Evolutionary conservation across 2,329 filamentous ascomycete species (phyloP).

Genomic region (Periglandula ipomoeae): DNA sequence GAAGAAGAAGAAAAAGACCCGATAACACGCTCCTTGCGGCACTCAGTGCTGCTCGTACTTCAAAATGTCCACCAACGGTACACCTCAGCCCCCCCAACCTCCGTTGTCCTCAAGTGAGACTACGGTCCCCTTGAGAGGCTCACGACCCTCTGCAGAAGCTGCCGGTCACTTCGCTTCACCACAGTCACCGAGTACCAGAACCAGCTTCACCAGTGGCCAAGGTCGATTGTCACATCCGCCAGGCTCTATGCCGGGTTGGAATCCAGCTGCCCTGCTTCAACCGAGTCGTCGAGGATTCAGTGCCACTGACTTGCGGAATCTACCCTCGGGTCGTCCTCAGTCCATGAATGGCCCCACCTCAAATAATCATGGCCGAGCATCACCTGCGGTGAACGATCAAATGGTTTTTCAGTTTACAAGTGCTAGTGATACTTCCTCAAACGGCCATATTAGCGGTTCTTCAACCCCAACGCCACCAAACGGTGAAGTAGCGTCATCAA

Average conservation of each 20-base stretch:
- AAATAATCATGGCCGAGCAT: conserved; percentile 11
- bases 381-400: conserved; percentile 14
- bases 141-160: conserved; percentile 3
- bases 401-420: conserved; percentile 35
- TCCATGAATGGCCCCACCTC: conserved; percentile 1
- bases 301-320: conserved; percentile 17
- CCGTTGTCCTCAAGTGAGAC: conserved; percentile 9
- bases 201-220: conserved; percentile 11
- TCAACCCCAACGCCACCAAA: conserved; percentile 23
- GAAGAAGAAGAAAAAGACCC: not conserved
- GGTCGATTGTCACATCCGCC: conserved; percentile 20
- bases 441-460: conserved; percentile 21
- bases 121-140: conserved; percentile 6
- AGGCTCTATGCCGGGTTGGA: conserved; percentile 27
- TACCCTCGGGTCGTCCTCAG: conserved; percentile 15
- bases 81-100: conserved; percentile 3
- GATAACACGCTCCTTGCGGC: not conserved
- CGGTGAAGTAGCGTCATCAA: conserved; percentile 15
- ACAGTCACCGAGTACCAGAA: not conserved
- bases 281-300: conserved; percentile 23
- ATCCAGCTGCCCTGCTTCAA: conserved; percentile 31
- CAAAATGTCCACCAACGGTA: conserved; percentile 11
- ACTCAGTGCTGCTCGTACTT: not conserved
- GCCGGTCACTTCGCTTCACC: not conserved
- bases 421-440: conserved; percentile 24